Percentiles rank a stretch among this genome's conserved stretches.
phyloP scores from a whole-genome alignment of 768 basidiomycete species.

The Lentinula detonsa region DNA sequence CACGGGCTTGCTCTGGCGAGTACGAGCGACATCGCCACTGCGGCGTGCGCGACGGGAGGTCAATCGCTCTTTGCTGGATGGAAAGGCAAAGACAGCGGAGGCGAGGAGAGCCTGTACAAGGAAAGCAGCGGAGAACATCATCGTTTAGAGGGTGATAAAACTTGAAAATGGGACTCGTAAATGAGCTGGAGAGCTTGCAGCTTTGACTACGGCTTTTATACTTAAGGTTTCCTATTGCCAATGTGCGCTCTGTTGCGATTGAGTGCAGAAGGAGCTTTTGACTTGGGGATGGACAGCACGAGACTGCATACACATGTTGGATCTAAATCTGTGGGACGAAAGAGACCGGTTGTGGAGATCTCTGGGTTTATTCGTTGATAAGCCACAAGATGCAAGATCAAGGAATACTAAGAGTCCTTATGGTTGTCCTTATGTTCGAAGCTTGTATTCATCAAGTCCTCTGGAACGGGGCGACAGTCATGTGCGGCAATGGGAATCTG shows the following conservation, averaged over 20 bases:
- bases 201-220: not conserved
- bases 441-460: too few relatives aligned
- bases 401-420: not conserved
- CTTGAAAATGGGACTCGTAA: not conserved
- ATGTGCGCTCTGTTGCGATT: not conserved
- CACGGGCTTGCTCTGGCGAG: conserved; percentile 4
- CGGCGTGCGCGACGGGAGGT: conserved; percentile 2
- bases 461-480: not conserved
- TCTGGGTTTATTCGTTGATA: not conserved
- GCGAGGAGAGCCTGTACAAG: not conserved
- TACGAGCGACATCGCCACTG: not conserved
- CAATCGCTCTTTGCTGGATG: conserved; percentile 1
- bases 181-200: not conserved
- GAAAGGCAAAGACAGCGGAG: not conserved
- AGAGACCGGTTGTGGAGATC: not conserved
- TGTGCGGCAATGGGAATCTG: not conserved
- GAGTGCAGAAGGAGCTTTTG: not conserved
- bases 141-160: not conserved
- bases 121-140: conserved; percentile 4
- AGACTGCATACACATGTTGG: not conserved
- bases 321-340: not conserved
- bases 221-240: not conserved
- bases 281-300: not conserved
- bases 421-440: not conserved
- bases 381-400: not conserved